Base-by-base conservation (phyloP, 225 moss, liverwort and hornwort genomes). In the Physcomitrium patens region DNA sequence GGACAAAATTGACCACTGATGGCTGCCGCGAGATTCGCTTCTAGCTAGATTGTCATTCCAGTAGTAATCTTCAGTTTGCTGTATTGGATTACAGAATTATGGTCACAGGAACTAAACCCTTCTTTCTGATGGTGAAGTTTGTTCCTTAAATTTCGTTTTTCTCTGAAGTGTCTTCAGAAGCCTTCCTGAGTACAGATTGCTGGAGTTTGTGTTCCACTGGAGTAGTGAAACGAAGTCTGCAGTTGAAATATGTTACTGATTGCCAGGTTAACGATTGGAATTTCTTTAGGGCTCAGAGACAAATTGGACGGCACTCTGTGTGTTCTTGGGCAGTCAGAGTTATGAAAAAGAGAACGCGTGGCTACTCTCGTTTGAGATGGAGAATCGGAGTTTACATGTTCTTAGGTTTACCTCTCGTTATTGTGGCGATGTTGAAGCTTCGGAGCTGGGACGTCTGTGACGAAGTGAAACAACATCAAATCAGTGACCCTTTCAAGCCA, bases 311-410 rank as follows among this genome's bases (percentile, higher is more conserved):
- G 61, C 42, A 65, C 54, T 43, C 62, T 48, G 45, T 59, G 45
- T 59, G 73, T 73, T 41, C 68, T 51, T 7, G 51, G 78, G 58
- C 23, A 50, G 50, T 50, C 44, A 61, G 75, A 85, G 74, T 65
- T 22, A 82, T 91, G 92, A 95, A 84, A 91, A 92, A 72, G 75
- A 89, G 80, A 72, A 72, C 81, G 71, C 72, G 82, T 72, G 78
- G 81, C n/a, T 81, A 84, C 77, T 79, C 86, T 51, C 78, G 85
- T 23, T 93, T 83, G 92, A 91, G 92, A 78, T 90, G 89, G 92
- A 92, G 86, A 65, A 19, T 86, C 13, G 89, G 82, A 68, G 82
- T 81, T 49, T 75, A 79, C 44, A 19, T 90, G 56, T 67, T 86
- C 2, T 69, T 93, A 74, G 75, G 83, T 52, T 74, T 90, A 47